Evolutionary conservation across 345 rosid species (phyloP).

Genomic region (Aquilaria yunnanensis): DNA sequence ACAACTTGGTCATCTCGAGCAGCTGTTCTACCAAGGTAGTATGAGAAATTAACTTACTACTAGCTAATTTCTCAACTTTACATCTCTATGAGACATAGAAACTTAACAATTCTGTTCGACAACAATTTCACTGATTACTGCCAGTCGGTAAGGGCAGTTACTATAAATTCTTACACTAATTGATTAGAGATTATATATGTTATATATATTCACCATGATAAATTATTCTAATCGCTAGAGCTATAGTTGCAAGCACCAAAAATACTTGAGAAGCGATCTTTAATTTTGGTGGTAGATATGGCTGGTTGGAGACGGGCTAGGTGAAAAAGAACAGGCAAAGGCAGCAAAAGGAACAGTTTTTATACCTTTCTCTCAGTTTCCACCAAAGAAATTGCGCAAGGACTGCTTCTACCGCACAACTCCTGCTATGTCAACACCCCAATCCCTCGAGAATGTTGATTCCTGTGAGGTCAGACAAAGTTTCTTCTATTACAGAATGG

Average conservation of each 20-base stretch:
- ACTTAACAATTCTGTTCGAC: too few species aligned
- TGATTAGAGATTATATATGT: neutral
- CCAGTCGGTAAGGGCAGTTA: neutral
- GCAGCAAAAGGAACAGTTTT: slow-evolving; percentile 39
- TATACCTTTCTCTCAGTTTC: slow-evolving; percentile 41
- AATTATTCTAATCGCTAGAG: too few species aligned
- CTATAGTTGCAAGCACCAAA: too few species aligned
- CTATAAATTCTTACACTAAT: neutral
- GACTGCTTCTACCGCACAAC: slow-evolving; percentile 34
- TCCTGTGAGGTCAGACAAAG: slow-evolving; percentile 41
- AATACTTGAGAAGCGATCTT: too few species aligned
- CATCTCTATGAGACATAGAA: too few species aligned
- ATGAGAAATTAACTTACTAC: neutral
- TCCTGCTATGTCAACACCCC: slow-evolving; percentile 37
- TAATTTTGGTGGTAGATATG: slow-evolving; percentile 23
- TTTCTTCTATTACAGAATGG: neutral
- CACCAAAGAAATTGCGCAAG: slow-evolving; percentile 31
- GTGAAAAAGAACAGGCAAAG: slow-evolving; percentile 25
- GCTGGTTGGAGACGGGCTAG: slow-evolving; percentile 35
- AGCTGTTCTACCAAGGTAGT: slow-evolving; percentile 25
- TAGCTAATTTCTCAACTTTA: too few species aligned
- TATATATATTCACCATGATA: too few species aligned
- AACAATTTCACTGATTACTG: too few species aligned
- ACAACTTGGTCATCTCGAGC: slow-evolving; percentile 21
- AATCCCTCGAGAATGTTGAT: slow-evolving; percentile 32